phyloP scores from a whole-genome alignment of 78 protist species.

The Polysphondylium violaceum region DNA sequence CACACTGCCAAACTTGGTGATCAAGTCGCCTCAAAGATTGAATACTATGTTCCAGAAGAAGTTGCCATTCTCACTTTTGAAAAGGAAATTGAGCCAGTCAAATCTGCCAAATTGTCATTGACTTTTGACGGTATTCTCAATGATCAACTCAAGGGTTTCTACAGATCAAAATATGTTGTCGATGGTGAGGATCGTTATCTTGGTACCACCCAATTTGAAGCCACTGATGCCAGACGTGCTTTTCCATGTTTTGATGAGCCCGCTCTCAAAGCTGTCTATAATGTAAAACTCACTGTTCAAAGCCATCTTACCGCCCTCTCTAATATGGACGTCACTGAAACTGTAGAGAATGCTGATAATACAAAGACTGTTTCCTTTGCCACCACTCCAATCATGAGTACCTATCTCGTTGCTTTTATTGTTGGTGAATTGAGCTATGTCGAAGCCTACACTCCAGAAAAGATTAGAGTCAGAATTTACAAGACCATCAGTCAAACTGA shows the following conservation, averaged over 20 bases:
- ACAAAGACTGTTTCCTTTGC: too few species aligned
- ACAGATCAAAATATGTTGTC: constrained; percentile 56
- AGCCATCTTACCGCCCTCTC: constrained; percentile 58
- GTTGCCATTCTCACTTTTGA: neutral
- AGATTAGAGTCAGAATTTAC: constrained; percentile 85
- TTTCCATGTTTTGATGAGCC: constrained; percentile 96
- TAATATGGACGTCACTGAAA: constrained; percentile 38
- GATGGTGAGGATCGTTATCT: constrained; percentile 75
- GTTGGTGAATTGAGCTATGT: constrained; percentile 91
- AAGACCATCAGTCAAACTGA: constrained; percentile 80
- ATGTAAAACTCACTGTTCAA: constrained; percentile 27
- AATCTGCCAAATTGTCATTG: neutral
- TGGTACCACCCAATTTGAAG: constrained; percentile 95
- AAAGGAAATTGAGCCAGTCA: neutral
- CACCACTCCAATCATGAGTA: constrained; percentile 90
- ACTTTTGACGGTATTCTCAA: constrained; percentile 30
- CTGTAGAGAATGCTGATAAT: constrained; percentile 10
- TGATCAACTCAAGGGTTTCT: constrained; percentile 82
- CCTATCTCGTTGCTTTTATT: constrained; percentile 92
- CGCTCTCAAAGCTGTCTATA: constrained; percentile 90
- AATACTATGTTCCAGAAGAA: neutral
- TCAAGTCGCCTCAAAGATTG: neutral
- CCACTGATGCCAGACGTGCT: constrained; percentile 91
- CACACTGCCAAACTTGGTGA: neutral
- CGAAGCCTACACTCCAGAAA: constrained; percentile 42